Evolutionary conservation across 331 rosid genomes (phyloP), one percentile per base, ranked within the genome.

Genomic region (Quercus lobata): DNA sequence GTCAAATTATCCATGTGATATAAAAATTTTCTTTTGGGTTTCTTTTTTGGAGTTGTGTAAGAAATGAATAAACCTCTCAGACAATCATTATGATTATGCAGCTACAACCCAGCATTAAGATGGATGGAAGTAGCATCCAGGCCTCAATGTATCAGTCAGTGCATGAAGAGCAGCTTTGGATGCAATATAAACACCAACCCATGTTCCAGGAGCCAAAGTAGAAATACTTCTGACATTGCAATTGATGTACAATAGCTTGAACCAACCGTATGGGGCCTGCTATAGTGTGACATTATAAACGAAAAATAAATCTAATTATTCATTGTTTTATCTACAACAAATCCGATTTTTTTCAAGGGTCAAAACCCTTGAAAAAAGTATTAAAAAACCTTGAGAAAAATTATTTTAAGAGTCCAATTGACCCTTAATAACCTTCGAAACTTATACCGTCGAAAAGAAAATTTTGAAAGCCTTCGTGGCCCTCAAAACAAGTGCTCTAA

Each of bases 121-220:
- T 71, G 53, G 74, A 58, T 5, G 54, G 57, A 62, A 27, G 52
- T 75, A 65, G 35, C 35, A 69, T 7, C 54, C 83, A 81, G 58
- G 92, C 98, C 98, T 92, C 77, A 95, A 75, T 49, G 97, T 84
- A 85, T 95, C 97, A 10, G 89, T 76, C 27, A 90, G 80, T 44
- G 96, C 82, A 83, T 92, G 98, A 76, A 94, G 66, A 72, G 98
- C 93, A 74, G 97, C 97, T 89, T 94, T 94, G 11, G 92, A 86
- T 69, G 97, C 87, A 57, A 89, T 81, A 16, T 92, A 92, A 79
- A 81, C 87, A 69, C 98, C 97, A 9, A 88, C 34, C 97, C 97
- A 92, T 7, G 98, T 97, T 80, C 86, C 81, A 71, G 98, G 88
- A 3, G 92, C 91, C 87, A 88, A 21, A 66, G 81, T 95, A 73